These are phyloP conservation scores for Termitomyces sp. DNA, from an alignment of 1,284 basidiomycete genomes.

Conservation along the genomic window DNA sequence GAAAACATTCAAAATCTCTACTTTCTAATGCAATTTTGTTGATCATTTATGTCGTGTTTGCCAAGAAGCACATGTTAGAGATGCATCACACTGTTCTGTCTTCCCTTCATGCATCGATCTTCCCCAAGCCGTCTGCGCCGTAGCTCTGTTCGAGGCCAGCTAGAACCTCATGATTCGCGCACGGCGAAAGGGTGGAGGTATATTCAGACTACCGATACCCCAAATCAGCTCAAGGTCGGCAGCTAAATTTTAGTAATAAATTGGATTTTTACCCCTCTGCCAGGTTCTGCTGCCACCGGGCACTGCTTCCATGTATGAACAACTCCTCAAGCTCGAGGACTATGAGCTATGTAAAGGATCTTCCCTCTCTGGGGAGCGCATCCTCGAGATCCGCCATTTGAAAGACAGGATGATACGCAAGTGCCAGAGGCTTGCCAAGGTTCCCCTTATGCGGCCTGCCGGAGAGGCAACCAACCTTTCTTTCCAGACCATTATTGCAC, in stretches of 20 bases:
- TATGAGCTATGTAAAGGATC: slow-evolving; percentile 53
- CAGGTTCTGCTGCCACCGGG: slow-evolving; percentile 67
- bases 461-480: slow-evolving; percentile 29
- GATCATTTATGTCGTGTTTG: slow-evolving; percentile 10
- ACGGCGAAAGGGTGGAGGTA: slow-evolving; percentile 60
- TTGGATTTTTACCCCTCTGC: background rate
- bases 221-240: slow-evolving; percentile 63
- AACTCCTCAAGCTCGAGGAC: slow-evolving; percentile 56
- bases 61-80: slow-evolving; percentile 11
- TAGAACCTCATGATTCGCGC: slow-evolving; percentile 54
- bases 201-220: slow-evolving; percentile 69
- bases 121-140: slow-evolving; percentile 50
- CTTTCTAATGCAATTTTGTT: background rate
- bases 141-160: slow-evolving; percentile 65
- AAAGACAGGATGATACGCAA: slow-evolving; percentile 78
- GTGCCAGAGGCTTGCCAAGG: slow-evolving; percentile 52
- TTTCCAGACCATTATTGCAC: slow-evolving; percentile 62
- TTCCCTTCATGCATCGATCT: slow-evolving; percentile 15
- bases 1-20: background rate
- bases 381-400: slow-evolving; percentile 66
- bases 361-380: slow-evolving; percentile 54
- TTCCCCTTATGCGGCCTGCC: slow-evolving; percentile 31
- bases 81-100: slow-evolving; percentile 9
- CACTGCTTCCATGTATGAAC: slow-evolving; percentile 62
- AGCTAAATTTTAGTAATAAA: background rate